Evolutionary conservation across 2,329 filamentous ascomycete genomes (phyloP), one percentile per base, ranked within the genome.

Genomic region (Aspergillus pseudonomiae): DNA sequence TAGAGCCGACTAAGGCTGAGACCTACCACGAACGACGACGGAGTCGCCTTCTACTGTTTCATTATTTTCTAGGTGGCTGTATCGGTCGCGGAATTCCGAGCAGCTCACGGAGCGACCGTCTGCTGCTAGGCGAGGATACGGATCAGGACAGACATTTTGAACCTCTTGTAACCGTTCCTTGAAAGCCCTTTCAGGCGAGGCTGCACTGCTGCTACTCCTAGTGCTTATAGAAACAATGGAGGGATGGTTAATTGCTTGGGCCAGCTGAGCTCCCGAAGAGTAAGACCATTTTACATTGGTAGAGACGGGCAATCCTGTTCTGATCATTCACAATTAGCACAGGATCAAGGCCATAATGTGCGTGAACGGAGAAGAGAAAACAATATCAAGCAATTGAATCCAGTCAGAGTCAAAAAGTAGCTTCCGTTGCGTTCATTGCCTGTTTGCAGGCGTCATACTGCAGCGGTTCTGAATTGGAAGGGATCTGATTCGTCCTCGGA

Each of bases 401-500:
- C 58, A 48, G 68, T 71, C 68, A 73, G 67, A 65, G 48, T 43
- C 61, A 65, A 64, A 59, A 55, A 19, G 7, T 53, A 62, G 57
- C 60, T 73, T 69, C 74, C 59, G 67, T 68, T 76, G 64, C 68
- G 72, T 74, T 79, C 87, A 81, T 78, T 79, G 79, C 78, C 79
- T 76, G 77, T 69, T 63, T 52, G 61, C 74, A 75, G 81, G 80
- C 80, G 82, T 89, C 86, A 87, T 41, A 85, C 85, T 86, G 87
- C 87, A 89, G 87, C 87, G 87, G 87, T 89, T 89, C 87, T 88
- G 80, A 75, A 75, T 68, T 46, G 64, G 69, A 66, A 68, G 66
- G 72, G 61, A 71, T 71, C 65, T 75, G 74, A 76, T 75, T 83
- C 80, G 82, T 83, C 81, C 80, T 55, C 52, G 52, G 52, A 55